phyloP scores from a whole-genome alignment of 495 filamentous ascomycete species.

The Hypoxylon intermedium region DNA sequence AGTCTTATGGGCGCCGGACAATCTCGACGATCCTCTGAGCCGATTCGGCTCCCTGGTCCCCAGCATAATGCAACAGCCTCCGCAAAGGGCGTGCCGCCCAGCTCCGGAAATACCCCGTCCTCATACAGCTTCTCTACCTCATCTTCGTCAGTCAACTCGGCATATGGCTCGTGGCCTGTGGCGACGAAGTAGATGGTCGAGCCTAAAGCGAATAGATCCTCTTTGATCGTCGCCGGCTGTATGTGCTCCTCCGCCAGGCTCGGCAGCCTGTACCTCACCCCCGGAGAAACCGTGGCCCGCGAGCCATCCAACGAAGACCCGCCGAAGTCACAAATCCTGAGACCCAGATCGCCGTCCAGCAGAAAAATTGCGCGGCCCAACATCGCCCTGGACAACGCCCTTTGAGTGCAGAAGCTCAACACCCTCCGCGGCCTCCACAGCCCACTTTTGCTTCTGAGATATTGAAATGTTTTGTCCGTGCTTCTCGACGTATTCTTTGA shows the following conservation, averaged over 20 bases:
- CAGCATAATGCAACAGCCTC: conserved; percentile 39
- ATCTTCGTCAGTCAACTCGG: conserved; percentile 34
- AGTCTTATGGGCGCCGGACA: not conserved
- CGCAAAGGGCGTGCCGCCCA: conserved; percentile 37
- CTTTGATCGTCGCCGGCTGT: conserved; percentile 24
- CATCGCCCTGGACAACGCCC: conserved; percentile 38
- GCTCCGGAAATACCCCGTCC: conserved; percentile 39
- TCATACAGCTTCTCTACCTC: conserved; percentile 39
- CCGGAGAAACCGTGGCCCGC: conserved; percentile 35
- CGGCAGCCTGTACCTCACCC: conserved; percentile 35
- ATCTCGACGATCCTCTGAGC: conserved; percentile 6
- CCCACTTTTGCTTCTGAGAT: conserved; percentile 33
- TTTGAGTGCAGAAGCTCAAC: conserved; percentile 36
- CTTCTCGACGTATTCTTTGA: conserved; percentile 38
- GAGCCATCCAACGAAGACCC: conserved; percentile 42
- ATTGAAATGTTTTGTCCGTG: conserved; percentile 30
- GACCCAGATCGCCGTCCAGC: conserved; percentile 29
- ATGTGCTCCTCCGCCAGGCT: conserved; percentile 17
- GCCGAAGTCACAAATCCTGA: conserved; percentile 42
- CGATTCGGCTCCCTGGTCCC: conserved; percentile 31
- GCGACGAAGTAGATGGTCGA: conserved; percentile 43
- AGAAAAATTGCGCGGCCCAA: conserved; percentile 43
- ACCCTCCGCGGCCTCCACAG: conserved; percentile 36
- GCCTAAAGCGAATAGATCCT: conserved; percentile 41
- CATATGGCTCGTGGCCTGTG: conserved; percentile 37